phyloP scores from a whole-genome alignment of 441 rosid genomes.

The Adansonia grandidieri region DNA sequence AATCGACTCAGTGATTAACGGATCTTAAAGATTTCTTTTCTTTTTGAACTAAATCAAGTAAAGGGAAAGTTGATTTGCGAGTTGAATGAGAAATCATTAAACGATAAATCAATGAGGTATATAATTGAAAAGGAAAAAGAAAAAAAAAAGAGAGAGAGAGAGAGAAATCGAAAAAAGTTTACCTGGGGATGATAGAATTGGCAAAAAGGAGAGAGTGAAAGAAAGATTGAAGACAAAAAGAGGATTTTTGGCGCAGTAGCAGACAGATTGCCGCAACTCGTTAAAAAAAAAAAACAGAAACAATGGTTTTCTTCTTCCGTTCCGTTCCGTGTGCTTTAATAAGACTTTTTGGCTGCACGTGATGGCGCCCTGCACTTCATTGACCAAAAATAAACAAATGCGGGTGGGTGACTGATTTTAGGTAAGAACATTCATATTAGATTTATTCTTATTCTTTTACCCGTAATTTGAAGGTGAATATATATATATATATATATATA shows the following conservation, averaged over 20 bases:
- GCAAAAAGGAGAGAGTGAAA: neutral
- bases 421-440: too few relatives aligned
- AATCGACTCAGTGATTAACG: neutral
- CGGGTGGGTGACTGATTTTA: too few relatives aligned
- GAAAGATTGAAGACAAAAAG: constrained; percentile 24
- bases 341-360: neutral
- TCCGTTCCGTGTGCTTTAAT: neutral
- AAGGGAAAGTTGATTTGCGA: neutral
- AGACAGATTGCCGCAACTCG: constrained; percentile 23
- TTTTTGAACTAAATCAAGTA: neutral
- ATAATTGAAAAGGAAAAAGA: neutral
- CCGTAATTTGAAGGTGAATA: too few relatives aligned
- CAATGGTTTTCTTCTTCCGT: neutral
- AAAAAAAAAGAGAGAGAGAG: neutral
- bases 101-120: too few relatives aligned
- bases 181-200: constrained; percentile 12
- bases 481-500: too few relatives aligned
- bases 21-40: neutral
- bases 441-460: too few relatives aligned
- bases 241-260: constrained; percentile 20
- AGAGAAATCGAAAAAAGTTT: neutral
- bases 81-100: neutral
- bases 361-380: neutral
- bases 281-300: too few relatives aligned
- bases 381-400: neutral